phyloP scores from a whole-genome alignment of 306 rosid genomes.

The Hippophae tibetana region DNA sequence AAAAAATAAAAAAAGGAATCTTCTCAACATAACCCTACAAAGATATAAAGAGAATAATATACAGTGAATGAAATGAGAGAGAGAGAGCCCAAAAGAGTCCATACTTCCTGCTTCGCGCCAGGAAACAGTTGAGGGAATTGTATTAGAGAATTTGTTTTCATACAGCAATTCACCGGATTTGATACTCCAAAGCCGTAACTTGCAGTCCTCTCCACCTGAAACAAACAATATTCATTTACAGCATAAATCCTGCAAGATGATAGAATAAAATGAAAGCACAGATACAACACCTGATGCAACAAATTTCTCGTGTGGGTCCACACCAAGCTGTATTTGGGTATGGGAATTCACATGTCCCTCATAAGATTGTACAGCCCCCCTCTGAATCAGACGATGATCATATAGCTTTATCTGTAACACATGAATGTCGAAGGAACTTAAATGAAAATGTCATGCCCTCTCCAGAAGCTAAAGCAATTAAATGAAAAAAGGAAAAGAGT shows the following conservation, averaged over 20 bases:
- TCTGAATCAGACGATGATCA: conserved; percentile 67
- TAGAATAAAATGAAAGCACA: background rate
- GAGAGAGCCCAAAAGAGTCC: conserved; percentile 7
- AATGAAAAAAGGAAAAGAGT: background rate
- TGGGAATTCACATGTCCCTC: conserved; percentile 80
- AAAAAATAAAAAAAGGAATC: background rate
- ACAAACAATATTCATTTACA: conserved; percentile 11
- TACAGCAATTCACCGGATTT: conserved; percentile 78
- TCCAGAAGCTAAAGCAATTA: background rate
- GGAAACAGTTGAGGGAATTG: conserved; percentile 57
- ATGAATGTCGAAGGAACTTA: conserved; percentile 12
- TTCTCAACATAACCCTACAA: too few relatives aligned
- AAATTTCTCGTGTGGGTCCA: conserved; percentile 77
- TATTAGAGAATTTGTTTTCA: conserved; percentile 60
- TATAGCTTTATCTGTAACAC: conserved; percentile 57
- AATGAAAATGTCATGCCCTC: background rate
- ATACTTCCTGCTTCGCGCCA: conserved; percentile 36
- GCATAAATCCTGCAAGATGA: conserved; percentile 7
- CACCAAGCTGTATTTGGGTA: conserved; percentile 57
- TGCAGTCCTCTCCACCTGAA: conserved; percentile 85
- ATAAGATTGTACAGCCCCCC: conserved; percentile 72
- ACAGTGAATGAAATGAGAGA: conserved; percentile 2
- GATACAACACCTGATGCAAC: conserved; percentile 56
- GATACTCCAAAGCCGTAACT: conserved; percentile 71
- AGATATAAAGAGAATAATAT: background rate